Evolutionary conservation across 2,329 filamentous ascomycete species (phyloP).

Genomic region (Fusarium tanahbumbuense): DNA sequence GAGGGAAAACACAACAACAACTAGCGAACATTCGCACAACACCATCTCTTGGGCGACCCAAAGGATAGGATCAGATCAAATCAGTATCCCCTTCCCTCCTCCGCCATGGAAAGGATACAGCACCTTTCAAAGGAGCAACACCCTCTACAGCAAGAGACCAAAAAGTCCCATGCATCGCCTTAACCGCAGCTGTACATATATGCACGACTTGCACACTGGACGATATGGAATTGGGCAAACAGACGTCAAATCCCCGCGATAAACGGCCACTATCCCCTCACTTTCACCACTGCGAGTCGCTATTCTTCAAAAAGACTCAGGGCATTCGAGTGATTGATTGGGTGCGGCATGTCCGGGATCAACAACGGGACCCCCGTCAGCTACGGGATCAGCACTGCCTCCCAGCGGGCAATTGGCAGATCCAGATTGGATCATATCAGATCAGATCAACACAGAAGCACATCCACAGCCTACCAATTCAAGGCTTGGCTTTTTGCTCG

Average conservation of each 20-base stretch:
- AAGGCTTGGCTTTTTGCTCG: conserved; percentile 11
- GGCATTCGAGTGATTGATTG: conserved; percentile 39
- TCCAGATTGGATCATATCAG: conserved; percentile 1
- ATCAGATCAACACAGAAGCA: conserved; percentile 10
- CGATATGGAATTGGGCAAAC: conserved; percentile 8
- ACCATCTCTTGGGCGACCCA: conserved; percentile 16
- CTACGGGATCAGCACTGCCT: conserved; percentile 41
- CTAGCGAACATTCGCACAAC: conserved; percentile 26
- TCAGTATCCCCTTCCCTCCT: conserved; percentile 1
- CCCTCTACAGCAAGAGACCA: conserved; percentile 11
- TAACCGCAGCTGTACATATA: conserved; percentile 14
- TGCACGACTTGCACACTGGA: conserved; percentile 9
- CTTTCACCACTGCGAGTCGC: background rate
- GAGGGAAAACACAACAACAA: conserved; percentile 22
- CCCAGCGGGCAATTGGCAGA: conserved; percentile 14
- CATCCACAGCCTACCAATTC: conserved; percentile 30
- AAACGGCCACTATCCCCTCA: background rate
- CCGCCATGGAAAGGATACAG: conserved; percentile 11
- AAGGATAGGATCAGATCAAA: conserved; percentile 20
- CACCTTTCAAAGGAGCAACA: conserved; percentile 8
- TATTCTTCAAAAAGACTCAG: background rate
- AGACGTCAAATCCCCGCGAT: conserved; percentile 14
- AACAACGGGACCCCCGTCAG: conserved; percentile 39
- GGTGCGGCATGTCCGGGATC: conserved; percentile 39
- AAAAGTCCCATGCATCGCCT: conserved; percentile 2